These are phyloP conservation scores for Dalbergia cochinchinensis DNA, from an alignment of 306 rosid species.

Conservation along the genomic window DNA sequence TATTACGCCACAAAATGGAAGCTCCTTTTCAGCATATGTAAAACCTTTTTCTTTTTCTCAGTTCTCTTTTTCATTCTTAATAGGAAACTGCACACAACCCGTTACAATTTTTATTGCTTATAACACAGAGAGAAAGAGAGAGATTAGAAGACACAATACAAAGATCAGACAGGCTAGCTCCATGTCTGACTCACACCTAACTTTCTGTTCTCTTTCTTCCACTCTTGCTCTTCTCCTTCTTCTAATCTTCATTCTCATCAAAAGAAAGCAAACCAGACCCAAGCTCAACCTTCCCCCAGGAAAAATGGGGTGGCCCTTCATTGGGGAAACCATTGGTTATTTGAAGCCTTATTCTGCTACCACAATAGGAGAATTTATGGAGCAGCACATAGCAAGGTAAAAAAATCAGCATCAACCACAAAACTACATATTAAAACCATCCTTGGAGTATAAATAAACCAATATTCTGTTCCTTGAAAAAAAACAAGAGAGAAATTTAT, in stretches of 20 bases:
- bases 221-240: slow-evolving; percentile 62
- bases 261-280: slow-evolving; percentile 59
- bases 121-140: slow-evolving; percentile 23
- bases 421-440: not conserved
- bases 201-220: slow-evolving; percentile 67
- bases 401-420: not conserved
- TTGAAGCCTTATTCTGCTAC: slow-evolving; percentile 88
- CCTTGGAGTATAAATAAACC: too few species aligned
- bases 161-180: slow-evolving; percentile 51
- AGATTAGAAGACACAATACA: slow-evolving; percentile 5
- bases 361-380: slow-evolving; percentile 82
- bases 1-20: slow-evolving; percentile 48
- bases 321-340: slow-evolving; percentile 85
- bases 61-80: slow-evolving; percentile 37
- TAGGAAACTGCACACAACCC: slow-evolving; percentile 25
- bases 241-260: slow-evolving; percentile 65
- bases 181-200: slow-evolving; percentile 72
- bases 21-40: slow-evolving; percentile 44
- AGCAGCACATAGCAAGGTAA: slow-evolving; percentile 82
- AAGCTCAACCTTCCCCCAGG: slow-evolving; percentile 88
- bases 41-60: slow-evolving; percentile 29
- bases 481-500: not conserved
- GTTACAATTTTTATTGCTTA: slow-evolving; percentile 28
- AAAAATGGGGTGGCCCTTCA: slow-evolving; percentile 91
- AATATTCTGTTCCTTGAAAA: too few species aligned